These are phyloP conservation scores for Corinectria fuckeliana DNA, from an alignment of 2,329 filamentous ascomycete genomes.

Conservation along the genomic window DNA sequence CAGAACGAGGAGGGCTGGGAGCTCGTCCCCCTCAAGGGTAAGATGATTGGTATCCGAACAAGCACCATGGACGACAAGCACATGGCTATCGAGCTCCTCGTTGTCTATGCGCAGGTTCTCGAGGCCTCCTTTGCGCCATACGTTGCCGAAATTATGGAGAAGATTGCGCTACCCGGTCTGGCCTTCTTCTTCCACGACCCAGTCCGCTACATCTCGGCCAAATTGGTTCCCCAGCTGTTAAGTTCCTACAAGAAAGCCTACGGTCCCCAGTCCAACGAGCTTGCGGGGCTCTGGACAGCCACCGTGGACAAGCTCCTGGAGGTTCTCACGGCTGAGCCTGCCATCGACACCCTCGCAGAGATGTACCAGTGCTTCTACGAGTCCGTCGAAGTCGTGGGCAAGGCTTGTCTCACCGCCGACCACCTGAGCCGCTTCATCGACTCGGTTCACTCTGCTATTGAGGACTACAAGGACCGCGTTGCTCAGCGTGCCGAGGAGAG, in stretches of 20 bases:
- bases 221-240: conserved; percentile 90
- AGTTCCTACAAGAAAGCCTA: conserved; percentile 94
- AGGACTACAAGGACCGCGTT: conserved; percentile 92
- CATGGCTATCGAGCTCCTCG: conserved; percentile 98
- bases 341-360: conserved; percentile 94
- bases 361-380: conserved; percentile 99
- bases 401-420: conserved; percentile 76
- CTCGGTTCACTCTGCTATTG: conserved; percentile 81
- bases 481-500: conserved; percentile 83
- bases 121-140: conserved; percentile 92
- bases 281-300: conserved; percentile 81
- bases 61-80: conserved; percentile 98
- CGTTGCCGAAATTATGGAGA: conserved; percentile 92
- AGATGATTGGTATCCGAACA: conserved; percentile 98
- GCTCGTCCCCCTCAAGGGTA: conserved; percentile 93
- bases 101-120: conserved; percentile 96
- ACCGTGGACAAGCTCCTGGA: conserved; percentile 92
- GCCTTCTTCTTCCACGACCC: conserved; percentile 99
- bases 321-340: conserved; percentile 90
- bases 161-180: conserved; percentile 90
- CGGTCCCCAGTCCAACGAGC: conserved; percentile 78
- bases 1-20: conserved; percentile 98
- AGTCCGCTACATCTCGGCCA: conserved; percentile 91
- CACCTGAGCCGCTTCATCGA: conserved; percentile 91
- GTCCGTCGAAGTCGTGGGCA: conserved; percentile 91